These are phyloP conservation scores for Cyamopsis tetragonoloba DNA, from an alignment of 306 rosid genomes.

Conservation along the genomic window DNA sequence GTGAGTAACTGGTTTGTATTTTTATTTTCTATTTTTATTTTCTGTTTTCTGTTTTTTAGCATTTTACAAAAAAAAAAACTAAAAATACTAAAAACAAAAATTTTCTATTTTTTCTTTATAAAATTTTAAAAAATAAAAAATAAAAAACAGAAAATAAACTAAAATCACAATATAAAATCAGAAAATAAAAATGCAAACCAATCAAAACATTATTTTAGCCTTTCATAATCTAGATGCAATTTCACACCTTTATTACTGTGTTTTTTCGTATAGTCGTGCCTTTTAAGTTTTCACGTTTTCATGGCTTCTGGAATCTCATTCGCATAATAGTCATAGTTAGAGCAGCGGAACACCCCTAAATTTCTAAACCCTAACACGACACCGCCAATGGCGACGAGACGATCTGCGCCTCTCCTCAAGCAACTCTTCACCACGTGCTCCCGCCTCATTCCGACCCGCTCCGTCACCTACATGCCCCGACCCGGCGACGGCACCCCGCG, in stretches of 20 bases:
- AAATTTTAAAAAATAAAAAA: too few relatives aligned
- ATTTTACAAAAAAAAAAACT: too few relatives aligned
- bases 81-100: too few relatives aligned
- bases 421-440: slow-evolving; percentile 12
- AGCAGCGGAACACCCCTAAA: neutral
- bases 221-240: too few relatives aligned
- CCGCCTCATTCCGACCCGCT: slow-evolving; percentile 40
- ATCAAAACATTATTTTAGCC: too few relatives aligned
- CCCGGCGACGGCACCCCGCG: slow-evolving; percentile 82
- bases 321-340: neutral
- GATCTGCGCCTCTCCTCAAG: slow-evolving; percentile 35
- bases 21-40: too few relatives aligned
- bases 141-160: too few relatives aligned
- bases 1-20: too few relatives aligned
- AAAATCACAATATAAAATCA: too few relatives aligned
- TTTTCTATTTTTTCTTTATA: too few relatives aligned
- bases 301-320: slow-evolving; percentile 26
- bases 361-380: slow-evolving; percentile 21
- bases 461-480: slow-evolving; percentile 83
- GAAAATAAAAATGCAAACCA: too few relatives aligned
- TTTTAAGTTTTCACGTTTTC: neutral
- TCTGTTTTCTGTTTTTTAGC: too few relatives aligned
- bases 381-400: slow-evolving; percentile 52
- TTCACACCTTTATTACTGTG: neutral
- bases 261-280: neutral